Evolutionary conservation across 129 eudicot species (phyloP).

Genomic region (Saposhnikovia divaricata): DNA sequence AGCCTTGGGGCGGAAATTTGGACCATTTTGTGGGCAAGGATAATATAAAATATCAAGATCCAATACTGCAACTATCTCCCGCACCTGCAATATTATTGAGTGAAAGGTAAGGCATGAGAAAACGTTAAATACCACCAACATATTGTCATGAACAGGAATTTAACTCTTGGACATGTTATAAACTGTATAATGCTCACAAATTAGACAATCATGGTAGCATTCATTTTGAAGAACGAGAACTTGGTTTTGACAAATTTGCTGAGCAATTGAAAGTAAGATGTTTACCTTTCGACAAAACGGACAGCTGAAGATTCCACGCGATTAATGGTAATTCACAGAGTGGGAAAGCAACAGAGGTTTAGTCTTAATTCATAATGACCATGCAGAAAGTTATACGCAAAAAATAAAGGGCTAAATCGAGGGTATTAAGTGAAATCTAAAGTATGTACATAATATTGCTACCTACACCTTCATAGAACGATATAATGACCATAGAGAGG

Average conservation of each 20-base stretch:
- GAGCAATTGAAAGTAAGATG: neutral
- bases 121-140: neutral
- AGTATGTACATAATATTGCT: neutral
- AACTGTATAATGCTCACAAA: neutral
- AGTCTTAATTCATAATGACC: conserved; percentile 20
- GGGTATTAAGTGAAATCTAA: neutral
- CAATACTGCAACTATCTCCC: conserved; percentile 90
- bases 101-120: conserved; percentile 6
- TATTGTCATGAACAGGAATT: neutral
- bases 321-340: conserved; percentile 18
- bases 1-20: conserved; percentile 86
- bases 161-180: neutral
- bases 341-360: conserved; percentile 18
- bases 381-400: neutral
- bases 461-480: neutral
- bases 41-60: conserved; percentile 89
- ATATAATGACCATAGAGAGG: neutral
- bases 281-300: conserved; percentile 96
- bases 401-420: neutral
- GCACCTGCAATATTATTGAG: conserved; percentile 42
- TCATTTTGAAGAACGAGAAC: neutral
- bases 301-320: conserved; percentile 60
- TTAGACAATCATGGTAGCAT: neutral
- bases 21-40: conserved; percentile 98
- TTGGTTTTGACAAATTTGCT: neutral